These are phyloP conservation scores for Mortierella claussenii DNA, from an alignment of 192 early-diverging fungal species.

Conservation along the genomic window DNA sequence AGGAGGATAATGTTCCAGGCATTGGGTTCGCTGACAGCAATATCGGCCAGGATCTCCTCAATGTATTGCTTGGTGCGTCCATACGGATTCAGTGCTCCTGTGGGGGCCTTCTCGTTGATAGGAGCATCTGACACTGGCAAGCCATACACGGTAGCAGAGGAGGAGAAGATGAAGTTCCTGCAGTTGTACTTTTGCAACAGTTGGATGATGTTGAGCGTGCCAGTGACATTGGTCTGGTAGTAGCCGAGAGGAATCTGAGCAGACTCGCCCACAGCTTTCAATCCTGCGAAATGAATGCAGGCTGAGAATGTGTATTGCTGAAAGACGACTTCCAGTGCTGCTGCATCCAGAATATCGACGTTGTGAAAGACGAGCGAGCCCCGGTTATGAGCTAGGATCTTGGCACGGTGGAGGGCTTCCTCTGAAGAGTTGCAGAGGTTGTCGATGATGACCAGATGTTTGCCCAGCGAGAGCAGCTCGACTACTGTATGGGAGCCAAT, in stretches of 20 bases:
- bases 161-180: conserved; percentile 92
- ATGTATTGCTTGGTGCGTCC: conserved; percentile 91
- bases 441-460: conserved; percentile 88
- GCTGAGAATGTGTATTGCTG: conserved; percentile 48
- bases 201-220: conserved; percentile 84
- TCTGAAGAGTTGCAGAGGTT: conserved; percentile 79
- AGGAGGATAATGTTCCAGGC: conserved; percentile 69
- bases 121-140: conserved; percentile 39
- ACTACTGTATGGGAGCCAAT: conserved; percentile 93
- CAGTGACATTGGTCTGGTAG: conserved; percentile 94
- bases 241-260: conserved; percentile 81
- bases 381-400: conserved; percentile 38
- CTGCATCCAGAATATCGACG: conserved; percentile 55
- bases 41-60: conserved; percentile 79
- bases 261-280: conserved; percentile 87
- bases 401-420: conserved; percentile 46
- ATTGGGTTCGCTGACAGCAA: conserved; percentile 39
- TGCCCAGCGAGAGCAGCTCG: conserved; percentile 71
- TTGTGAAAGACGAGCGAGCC: conserved; percentile 53
- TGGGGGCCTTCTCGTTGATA: conserved; percentile 66
- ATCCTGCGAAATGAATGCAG: conserved; percentile 85
- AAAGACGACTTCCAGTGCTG: conserved; percentile 52
- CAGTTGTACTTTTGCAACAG: conserved; percentile 81
- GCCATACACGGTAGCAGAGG: conserved; percentile 92
- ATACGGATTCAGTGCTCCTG: conserved; percentile 87